Evolutionary conservation across 805 yeast species (phyloP), one percentile per base, ranked within the genome.

Genomic region (Barnettozyma wickerhamii): DNA sequence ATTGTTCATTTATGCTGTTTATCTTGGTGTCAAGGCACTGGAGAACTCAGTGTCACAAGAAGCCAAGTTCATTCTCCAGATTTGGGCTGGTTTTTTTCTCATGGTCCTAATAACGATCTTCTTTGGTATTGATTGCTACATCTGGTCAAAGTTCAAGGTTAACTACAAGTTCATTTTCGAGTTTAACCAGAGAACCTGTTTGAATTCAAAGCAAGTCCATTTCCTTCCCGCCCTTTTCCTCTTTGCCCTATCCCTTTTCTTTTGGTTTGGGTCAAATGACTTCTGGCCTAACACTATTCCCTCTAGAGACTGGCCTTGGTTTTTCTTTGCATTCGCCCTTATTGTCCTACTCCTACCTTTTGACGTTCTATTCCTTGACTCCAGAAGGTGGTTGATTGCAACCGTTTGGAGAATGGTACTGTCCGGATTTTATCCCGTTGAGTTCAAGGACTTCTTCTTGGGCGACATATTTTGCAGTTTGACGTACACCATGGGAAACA

Each of bases 91-190:
- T 1, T 89, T 88, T 60, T 74, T 88, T 50, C 53, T 89, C 43
- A 59, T 81, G 5, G 66, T 72, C 24, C 48, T 90, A n/a, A 72
- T 83, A 54, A 64, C 79, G 6, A 50, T 81, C 19, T 63, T 87
- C 3, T 81, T 90, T 56, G 80, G 81, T 12, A 42, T 84, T 33
- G 79, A 86, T 56, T 79, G 95, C 55, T 63, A 68, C 41, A 77
- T 82, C 4, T 93, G 95, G 91, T 72, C 79, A 19, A 59, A 64
- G 33, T 81, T 66, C 62, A 84, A 85, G 53, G 82, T 93, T 52
- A 93, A 91, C 60, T 93, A 93, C 60, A 83, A 83, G 54, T 90
- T 93, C 56, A 89, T 93, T 43, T 89, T 93, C 59, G 98, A 93
- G 63, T 82, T 89, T 51, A 80, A 86, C 55, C 74, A 81, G 33